Evolutionary conservation across 2,329 filamentous ascomycete genomes (phyloP).

Genomic region (Scedosporium dehoogii): DNA sequence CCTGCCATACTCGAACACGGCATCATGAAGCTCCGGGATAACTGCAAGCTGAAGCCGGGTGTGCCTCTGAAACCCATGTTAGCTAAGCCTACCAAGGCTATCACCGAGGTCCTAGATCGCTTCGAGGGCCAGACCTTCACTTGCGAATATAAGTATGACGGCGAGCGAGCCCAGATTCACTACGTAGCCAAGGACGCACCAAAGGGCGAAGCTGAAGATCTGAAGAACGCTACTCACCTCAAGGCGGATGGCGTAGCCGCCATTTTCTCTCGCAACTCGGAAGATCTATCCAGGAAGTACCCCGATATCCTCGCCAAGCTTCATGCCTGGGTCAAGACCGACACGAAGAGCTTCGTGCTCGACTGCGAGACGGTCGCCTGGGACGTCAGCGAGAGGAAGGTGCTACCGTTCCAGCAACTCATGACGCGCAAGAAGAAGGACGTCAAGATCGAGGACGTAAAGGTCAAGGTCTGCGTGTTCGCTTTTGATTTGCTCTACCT

Average conservation of each 20-base stretch:
- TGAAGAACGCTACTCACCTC: constrained; percentile 53
- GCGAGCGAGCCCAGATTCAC: constrained; percentile 96
- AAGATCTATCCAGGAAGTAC: constrained; percentile 95
- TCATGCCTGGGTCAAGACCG: constrained; percentile 77
- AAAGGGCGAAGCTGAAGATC: constrained; percentile 55
- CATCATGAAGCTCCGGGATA: constrained; percentile 69
- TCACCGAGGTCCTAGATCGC: constrained; percentile 91
- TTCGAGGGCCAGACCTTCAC: constrained; percentile 95
- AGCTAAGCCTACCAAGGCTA: constrained; percentile 95
- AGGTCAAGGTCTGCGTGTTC: constrained; percentile 94
- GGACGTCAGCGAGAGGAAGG: constrained; percentile 91
- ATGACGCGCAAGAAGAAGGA: constrained; percentile 99
- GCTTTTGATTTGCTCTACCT: constrained; percentile 92
- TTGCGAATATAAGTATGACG: constrained; percentile 98
- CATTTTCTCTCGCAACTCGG: constrained; percentile 95
- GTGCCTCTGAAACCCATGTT: constrained; percentile 97
- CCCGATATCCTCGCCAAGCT: constrained; percentile 89
- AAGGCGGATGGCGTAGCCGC: constrained; percentile 67
- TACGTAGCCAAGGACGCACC: constrained; percentile 78
- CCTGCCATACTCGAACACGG: constrained; percentile 82
- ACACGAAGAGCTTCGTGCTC: constrained; percentile 91
- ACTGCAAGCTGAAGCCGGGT: constrained; percentile 85
- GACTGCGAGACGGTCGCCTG: constrained; percentile 97
- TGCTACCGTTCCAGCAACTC: constrained; percentile 91
- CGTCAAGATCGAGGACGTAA: constrained; percentile 89